Base-by-base conservation (phyloP, 805 yeast genomes). In the Nakazawaea ambrosiae region DNA sequence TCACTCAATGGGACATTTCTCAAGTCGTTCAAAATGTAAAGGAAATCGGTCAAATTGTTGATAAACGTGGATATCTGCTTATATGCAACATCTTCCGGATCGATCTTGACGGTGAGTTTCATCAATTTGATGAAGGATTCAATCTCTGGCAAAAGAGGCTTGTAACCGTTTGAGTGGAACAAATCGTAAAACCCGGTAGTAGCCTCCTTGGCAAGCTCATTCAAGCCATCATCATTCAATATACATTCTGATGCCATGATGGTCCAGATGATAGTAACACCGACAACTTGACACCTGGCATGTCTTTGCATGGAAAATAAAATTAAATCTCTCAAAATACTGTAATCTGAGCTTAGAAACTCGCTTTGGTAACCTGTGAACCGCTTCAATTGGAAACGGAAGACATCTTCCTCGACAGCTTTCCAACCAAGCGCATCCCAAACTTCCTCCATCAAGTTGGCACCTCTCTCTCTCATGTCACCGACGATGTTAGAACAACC, bases 351-450 rank as follows among this genome's bases (percentile, higher is more conserved):
- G 28, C 60, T 60, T 25, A 79, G 67, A 43, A 85, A 73, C 48
- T 73, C 76, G 24, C 70, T 75, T 55, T 87, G 96, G 48, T 69
- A 76, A 0, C 89, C 88, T 28, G 89, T 84, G 44, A 78, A 72
- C 46, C 65, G 65, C 29, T 63, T 65, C 31, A 85, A 53, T 35
- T 78, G 80, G 58, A 81, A 85, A 44, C 85, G 59, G 3, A 51
- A 57, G 20, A 61, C 50, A 45, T 77, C 82, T 22, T 72, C 78
- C 15, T 68, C 66, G 18, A 70, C 55, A 3, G 78, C 68, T 10
- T 72, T 73, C 75, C 78, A 70, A 15, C 87, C 92, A 35, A 87
- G 63, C 10, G 70, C 61, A 43, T 78, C 79, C 96, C 96, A 87
- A n/a, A 75, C 67, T 37, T 66, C 70, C 39, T 68, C 64, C 10